Evolutionary conservation across 345 rosid species (phyloP), one percentile per base, ranked within the genome.

Genomic region (Isatis tinctoria): DNA sequence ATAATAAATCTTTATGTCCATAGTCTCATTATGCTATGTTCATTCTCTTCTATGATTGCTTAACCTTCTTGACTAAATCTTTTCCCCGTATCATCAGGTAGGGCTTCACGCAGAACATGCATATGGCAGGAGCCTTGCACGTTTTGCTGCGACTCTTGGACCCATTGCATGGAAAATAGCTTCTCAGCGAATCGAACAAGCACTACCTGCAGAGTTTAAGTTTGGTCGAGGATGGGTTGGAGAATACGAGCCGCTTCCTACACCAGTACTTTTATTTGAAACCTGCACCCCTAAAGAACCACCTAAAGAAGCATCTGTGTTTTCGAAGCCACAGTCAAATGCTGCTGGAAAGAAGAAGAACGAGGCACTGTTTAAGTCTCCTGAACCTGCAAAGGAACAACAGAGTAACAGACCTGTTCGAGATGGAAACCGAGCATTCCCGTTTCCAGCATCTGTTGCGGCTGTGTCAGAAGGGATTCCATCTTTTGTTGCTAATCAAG

Each of bases 201-300:
- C 89, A 71, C 72, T 92, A 58, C 95, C 92, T 65, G 62, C 81
- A 53, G 96, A 86, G 26, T 81, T 78, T 74, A 85, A 92, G 79
- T 91, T 81, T 76, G 97, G 97, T 51, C 89, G 85, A 49, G 97
- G 97, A 28, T 91, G 97, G 97, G 97, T 91, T 44, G 93, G 86
- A 65, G 97, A 91, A 70, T 91, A 91, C 41, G 95, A 91, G 75
- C 97, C 98, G 2, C 89, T 88, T 73, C 88, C 97, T 60, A 85
- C 90, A 20, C 90, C 97, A n/a, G 86, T 93, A 68, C 81, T 90
- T 78, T 69, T 84, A 78, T 64, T 83, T 49, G 92, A 88, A 63
- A 78, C 66, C 56, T 69, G 78, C 78, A 44, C 65, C 10, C 81
- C 58, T 47, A 87, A 84, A 77, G 87, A 82, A 69, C 72, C 78